These are phyloP conservation scores for Fusarium compactum DNA, from an alignment of 2,329 filamentous ascomycete species.

Conservation along the genomic window DNA sequence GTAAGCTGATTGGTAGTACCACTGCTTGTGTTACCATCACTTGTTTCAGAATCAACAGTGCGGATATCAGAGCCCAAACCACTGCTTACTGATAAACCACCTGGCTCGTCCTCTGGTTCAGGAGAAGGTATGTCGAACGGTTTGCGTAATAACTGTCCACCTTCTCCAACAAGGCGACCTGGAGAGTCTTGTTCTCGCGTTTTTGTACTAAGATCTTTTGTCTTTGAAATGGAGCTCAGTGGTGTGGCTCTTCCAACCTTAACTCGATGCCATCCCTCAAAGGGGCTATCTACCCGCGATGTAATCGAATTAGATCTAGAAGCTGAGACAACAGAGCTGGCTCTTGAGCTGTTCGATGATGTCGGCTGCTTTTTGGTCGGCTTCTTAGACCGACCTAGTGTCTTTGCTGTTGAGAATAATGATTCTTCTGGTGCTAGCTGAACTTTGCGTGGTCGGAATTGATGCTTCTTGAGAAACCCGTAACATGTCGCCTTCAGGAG, in stretches of 20 bases:
- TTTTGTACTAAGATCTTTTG: conserved; percentile 5
- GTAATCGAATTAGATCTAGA: conserved; percentile 3
- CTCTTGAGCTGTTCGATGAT: conserved; percentile 29
- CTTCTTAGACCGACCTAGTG: conserved; percentile 31
- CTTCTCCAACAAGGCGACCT: conserved; percentile 54
- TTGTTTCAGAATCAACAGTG: neutral
- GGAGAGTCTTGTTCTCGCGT: neutral
- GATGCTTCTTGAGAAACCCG: conserved; percentile 80
- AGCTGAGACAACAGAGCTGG: conserved; percentile 20
- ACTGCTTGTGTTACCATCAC: neutral
- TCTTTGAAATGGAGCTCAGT: conserved; percentile 1
- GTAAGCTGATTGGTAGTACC: neutral
- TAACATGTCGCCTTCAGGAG: conserved; percentile 76
- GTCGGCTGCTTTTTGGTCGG: conserved; percentile 20
- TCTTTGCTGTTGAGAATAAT: conserved; percentile 44
- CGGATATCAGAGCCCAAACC: neutral
- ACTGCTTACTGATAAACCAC: neutral
- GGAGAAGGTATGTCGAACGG: conserved; percentile 58
- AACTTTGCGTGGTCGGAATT: conserved; percentile 69
- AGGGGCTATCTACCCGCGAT: conserved; percentile 39
- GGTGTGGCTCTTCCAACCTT: conserved; percentile 46
- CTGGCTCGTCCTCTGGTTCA: conserved; percentile 18
- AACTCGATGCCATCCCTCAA: conserved; percentile 56
- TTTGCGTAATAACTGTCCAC: conserved; percentile 57
- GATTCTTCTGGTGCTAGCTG: conserved; percentile 41